Evolutionary conservation across 495 filamentous ascomycete species (phyloP), one percentile per base, ranked within the genome.

Genomic region (Diplogelasinospora grovesii): DNA sequence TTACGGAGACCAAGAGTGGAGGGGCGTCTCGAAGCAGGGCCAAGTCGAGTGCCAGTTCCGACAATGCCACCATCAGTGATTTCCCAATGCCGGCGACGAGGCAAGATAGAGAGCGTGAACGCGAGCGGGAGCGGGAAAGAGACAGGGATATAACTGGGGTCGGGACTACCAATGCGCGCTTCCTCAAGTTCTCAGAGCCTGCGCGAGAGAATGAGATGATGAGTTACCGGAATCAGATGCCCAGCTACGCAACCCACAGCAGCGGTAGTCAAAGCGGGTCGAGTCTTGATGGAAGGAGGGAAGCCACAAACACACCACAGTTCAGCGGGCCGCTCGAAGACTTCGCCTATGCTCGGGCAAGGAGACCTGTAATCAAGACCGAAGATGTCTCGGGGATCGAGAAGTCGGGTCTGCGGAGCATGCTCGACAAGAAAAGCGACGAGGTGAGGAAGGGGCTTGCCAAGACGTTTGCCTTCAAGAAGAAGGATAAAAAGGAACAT

Each of bases 341-440:
- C 41, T 64, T 57, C 15, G 64, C 59, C 15, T 68, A 63, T 44
- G 70, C 62, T 39, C 63, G 56, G 32, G 68, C 60, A 3, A 50
- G 64, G 24, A 65, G 68, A 34, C 67, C 67, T 0, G 59, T 60
- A 10, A 53, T 69, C 39, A 59, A 59, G 38, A 64, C 71, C 6
- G 70, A 72, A 16, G 66, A 68, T 13, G 58, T 66, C 7, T 69
- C 67, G 1, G 69, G 66, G 18, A 74, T 74, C 46, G 70, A 75
- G 45, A 68, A 71, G 42, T 73, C 70, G 2, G 63, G 65, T 1
- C 64, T 74, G 32, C 57, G 71, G 22, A 66, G 59, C 34, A 58
- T 57, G 6, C 56, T 77, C 49, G 71, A 77, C 50, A 73, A 69
- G 60, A 73, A 68, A 47, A 75, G 71, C 44, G 66, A 71, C 27